Conservation (phyloP, 163 green algal genomes). For the Scenedesmus sp. region DNA sequence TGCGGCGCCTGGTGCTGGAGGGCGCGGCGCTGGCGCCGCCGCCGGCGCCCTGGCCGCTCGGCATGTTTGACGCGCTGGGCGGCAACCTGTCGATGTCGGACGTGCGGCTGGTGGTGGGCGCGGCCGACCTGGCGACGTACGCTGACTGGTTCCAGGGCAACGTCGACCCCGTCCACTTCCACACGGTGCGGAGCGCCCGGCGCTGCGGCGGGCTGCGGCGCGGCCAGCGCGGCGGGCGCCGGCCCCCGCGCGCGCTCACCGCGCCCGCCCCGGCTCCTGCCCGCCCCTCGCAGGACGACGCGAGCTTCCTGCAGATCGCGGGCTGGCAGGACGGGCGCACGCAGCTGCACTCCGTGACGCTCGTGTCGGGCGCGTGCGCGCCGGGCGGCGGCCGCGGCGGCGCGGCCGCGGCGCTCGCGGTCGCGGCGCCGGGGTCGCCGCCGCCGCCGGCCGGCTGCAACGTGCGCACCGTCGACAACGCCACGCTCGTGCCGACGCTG, state of each 20-base stretch:
- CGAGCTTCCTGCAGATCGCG: conserved; percentile 27
- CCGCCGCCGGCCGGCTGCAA: not conserved
- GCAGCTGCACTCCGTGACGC: conserved; percentile 9
- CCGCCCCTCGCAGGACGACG: conserved; percentile 11
- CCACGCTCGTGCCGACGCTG: conserved; percentile 2
- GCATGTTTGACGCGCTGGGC: not conserved
- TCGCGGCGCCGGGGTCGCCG: not conserved
- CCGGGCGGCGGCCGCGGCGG: not conserved
- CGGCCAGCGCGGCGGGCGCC: too few relatives aligned
- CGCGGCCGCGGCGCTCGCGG: not conserved
- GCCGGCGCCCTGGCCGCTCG: conserved; percentile 7
- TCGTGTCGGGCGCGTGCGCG: conserved; percentile 3
- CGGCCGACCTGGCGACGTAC: not conserved
- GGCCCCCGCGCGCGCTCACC: too few relatives aligned
- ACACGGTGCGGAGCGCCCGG: too few relatives aligned
- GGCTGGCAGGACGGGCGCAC: not conserved
- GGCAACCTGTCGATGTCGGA: conserved; percentile 14
- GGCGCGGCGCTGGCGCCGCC: not conserved
- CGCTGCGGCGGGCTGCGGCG: not conserved
- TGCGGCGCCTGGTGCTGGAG: conserved; percentile 12
- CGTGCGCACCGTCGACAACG: conserved; percentile 1
- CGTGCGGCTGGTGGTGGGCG: conserved; percentile 11
- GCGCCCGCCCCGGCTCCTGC: not conserved
- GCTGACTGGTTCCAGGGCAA: not conserved
- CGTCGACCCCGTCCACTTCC: too few relatives aligned